Evolutionary conservation across 192 early-diverging fungal genomes (phyloP), one percentile per base, ranked within the genome.

Genomic region (Coemansia sp.): DNA sequence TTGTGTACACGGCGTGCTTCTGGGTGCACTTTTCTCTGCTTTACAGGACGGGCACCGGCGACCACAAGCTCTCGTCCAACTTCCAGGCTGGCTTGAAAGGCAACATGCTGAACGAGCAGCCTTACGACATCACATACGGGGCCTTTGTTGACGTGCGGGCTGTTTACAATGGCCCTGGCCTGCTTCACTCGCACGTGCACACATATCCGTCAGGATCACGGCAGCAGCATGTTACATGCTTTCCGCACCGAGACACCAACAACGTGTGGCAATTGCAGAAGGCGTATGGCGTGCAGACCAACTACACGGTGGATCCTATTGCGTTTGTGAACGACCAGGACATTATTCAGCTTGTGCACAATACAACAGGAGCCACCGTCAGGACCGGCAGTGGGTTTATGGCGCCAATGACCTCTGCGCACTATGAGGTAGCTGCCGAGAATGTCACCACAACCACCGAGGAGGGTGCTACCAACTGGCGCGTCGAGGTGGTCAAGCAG

Each of bases 21-120:
- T 93, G 90, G 75, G 74, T 99, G 45, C 97, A 99, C 72, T 99
- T 99, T 87, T 85, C 84, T 8, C 78, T 96, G 37, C 80, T 99
- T 57, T 87, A 84, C 22, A 85, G 85, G 66, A 86, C 85, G 68
- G 97, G 97, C 8, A 89, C 95, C 25, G 97, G 97, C 49, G 97
- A 99, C 83, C 87, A 87, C 42, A 97, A 96, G 81, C 94, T 98
- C 92, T 91, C 88, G 22, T 83, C 93, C 20, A 83, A 85, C 55
- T 99, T 99, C 85, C 94, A 99, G 65, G 90, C 90, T 20, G 88
- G 87, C 16, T 84, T 97, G 10, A 65, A 78, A 17, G 95, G 95
- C 48, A 95, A 88, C 80, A 83, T 86, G 17, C 86, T 96, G 66
- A 84, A 74, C 48, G 66, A 60, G 19, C 70, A 69, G 68, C 71